Conservation (phyloP, 805 yeast species). For the Lipomyces japonicus region DNA sequence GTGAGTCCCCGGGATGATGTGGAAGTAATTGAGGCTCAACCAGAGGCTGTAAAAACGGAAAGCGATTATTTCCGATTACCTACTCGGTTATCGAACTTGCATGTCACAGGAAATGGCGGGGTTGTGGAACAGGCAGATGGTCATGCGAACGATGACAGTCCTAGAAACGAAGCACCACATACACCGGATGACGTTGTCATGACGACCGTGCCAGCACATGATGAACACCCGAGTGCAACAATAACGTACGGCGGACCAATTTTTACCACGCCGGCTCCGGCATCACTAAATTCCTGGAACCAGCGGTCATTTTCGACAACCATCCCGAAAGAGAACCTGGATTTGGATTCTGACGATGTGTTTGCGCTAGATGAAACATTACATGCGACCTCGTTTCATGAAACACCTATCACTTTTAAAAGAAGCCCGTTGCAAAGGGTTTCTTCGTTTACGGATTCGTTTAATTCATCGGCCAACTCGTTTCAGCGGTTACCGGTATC, state of each 20-base stretch:
- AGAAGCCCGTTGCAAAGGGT: conserved; percentile 1
- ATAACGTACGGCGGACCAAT: too few species aligned
- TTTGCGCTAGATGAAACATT: conserved; percentile 21
- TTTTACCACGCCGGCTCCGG: background rate
- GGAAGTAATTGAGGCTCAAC: background rate
- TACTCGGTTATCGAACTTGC: conserved; percentile 5
- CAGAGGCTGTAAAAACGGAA: background rate
- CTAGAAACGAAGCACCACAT: background rate
- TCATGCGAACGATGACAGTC: background rate
- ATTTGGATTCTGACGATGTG: conserved; percentile 15
- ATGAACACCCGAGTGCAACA: background rate
- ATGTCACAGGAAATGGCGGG: too few species aligned
- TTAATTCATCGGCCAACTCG: too few species aligned
- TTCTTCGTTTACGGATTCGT: conserved; percentile 11
- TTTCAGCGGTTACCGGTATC: too few species aligned
- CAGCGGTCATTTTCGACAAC: too few species aligned
- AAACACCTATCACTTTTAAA: conserved; percentile 3
- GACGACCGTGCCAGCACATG: background rate
- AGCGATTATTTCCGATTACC: conserved; percentile 18
- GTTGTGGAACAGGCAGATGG: conserved; percentile 7
- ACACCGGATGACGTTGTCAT: background rate
- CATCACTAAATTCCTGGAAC: too few species aligned
- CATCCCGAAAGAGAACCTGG: background rate
- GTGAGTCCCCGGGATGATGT: conserved; percentile 26
- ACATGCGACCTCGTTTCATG: background rate